Evolutionary conservation across 2,329 filamentous ascomycete genomes (phyloP), one percentile per base, ranked within the genome.

Genomic region (Didymella sp.): DNA sequence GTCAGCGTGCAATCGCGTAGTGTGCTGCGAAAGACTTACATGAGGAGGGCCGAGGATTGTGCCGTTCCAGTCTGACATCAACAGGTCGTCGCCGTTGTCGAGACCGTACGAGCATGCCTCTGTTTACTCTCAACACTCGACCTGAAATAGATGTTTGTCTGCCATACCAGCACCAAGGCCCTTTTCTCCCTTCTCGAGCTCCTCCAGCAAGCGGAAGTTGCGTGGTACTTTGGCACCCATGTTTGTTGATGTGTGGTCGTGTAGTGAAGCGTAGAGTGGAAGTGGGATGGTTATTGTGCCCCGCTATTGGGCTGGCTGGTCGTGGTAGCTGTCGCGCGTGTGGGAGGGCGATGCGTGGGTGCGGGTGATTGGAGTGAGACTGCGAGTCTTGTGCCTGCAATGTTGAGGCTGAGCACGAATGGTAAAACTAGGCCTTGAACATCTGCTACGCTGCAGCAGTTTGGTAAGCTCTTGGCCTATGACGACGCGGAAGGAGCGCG

Each of bases 151-250:
- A 24, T 47, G 12, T 6, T 24, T 30, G 40, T 50, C 43, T 33
- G 22, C 33, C 73, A 54, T 79, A 91, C 92, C 91, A 77, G 94
- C 92, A 73, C 95, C 94, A 62, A 95, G 85, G 60, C 95, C 95
- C 80, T 99, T 99, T 82, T 99, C 95, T 73, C 95, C 95, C 82
- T 98, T 98, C 82, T 99, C 95, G 19, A 99, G 85, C 87, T 99
- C 95, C 78, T 97, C 95, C 55, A 99, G 84, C 66, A 99, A 86
- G 74, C 94, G 89, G 77, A 99, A 99, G 82, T 98, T 98, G 76
- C 95, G 87, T 60, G 95, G 95, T 56, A 99, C 86, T 79, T 96
- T 92, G 57, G 90, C 87, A 55, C 81, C 77, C 85, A 87, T 88
- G 48, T 52, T 69, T 56, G 57, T 46, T 52, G 57, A 47, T 37